These are phyloP conservation scores for Heterobasidion parviporum DNA, from an alignment of 1,284 basidiomycete genomes.

Conservation along the genomic window DNA sequence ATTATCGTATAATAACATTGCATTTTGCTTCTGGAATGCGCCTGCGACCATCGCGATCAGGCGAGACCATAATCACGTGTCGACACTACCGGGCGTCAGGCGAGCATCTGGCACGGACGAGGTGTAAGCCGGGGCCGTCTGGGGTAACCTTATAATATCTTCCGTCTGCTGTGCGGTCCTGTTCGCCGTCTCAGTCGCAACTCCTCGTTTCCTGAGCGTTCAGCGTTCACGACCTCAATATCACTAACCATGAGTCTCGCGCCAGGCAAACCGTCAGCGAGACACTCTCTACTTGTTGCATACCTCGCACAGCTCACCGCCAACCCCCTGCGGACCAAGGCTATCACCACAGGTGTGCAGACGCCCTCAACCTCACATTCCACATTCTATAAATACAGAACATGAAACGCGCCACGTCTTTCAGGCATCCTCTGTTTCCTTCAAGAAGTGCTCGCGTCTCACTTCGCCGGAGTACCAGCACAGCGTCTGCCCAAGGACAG, in stretches of 20 bases:
- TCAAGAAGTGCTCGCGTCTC: constrained; percentile 74
- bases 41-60: no score
- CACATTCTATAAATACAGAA: neutral
- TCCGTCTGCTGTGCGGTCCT: neutral
- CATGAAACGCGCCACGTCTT: neutral
- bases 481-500: constrained; percentile 45
- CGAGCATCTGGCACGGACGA: neutral
- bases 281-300: constrained; percentile 49
- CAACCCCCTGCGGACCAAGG: constrained; percentile 71
- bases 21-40: neutral
- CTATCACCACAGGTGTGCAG: constrained; percentile 52
- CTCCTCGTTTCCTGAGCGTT: neutral
- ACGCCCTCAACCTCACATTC: no score
- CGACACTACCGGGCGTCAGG: neutral
- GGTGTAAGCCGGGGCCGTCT: neutral
- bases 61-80: neutral
- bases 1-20: constrained; percentile 2
- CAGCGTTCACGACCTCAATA: neutral
- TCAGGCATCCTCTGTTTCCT: constrained; percentile 64
- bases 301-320: constrained; percentile 57
- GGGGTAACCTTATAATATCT: neutral
- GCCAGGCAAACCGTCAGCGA: constrained; percentile 12
- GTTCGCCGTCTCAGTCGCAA: neutral
- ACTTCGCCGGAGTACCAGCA: constrained; percentile 52
- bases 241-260: neutral